These are phyloP conservation scores for Pseudotsuga menziesii DNA, from an alignment of 75 land plant genomes.

Conservation along the genomic window DNA sequence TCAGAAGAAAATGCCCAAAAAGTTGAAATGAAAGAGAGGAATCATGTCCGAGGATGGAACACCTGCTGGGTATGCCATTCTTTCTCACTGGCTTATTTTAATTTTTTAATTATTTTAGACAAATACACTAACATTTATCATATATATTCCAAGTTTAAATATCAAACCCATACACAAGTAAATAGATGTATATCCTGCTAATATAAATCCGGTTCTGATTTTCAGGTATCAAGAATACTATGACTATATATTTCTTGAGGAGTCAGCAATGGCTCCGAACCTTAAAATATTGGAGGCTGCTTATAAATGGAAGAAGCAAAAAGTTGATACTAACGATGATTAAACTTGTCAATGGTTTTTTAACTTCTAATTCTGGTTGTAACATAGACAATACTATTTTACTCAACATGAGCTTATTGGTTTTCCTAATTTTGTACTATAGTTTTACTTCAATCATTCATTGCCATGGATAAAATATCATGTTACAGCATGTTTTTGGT, in stretches of 20 bases:
- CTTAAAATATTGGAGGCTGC: slow-evolving; percentile 89
- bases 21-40: slow-evolving; percentile 69
- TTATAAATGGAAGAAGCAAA: slow-evolving; percentile 93
- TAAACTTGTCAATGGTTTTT: slow-evolving; percentile 5
- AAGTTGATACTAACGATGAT: slow-evolving; percentile 40
- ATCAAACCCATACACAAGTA: too few relatives aligned
- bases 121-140: too few relatives aligned
- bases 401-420: background rate
- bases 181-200: background rate
- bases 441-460: background rate
- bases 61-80: slow-evolving; percentile 54
- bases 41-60: slow-evolving; percentile 66
- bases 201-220: background rate
- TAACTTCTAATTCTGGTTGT: background rate
- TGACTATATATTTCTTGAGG: slow-evolving; percentile 87
- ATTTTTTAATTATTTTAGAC: background rate
- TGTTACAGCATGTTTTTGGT: background rate
- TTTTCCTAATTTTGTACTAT: background rate
- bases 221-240: slow-evolving; percentile 79
- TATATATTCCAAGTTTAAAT: too few relatives aligned
- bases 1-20: slow-evolving; percentile 70
- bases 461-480: background rate
- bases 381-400: background rate
- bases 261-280: slow-evolving; percentile 64
- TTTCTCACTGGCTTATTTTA: background rate